Evolutionary conservation across 805 yeast species (phyloP).

Genomic region (Saccharomycopsis amapae): DNA sequence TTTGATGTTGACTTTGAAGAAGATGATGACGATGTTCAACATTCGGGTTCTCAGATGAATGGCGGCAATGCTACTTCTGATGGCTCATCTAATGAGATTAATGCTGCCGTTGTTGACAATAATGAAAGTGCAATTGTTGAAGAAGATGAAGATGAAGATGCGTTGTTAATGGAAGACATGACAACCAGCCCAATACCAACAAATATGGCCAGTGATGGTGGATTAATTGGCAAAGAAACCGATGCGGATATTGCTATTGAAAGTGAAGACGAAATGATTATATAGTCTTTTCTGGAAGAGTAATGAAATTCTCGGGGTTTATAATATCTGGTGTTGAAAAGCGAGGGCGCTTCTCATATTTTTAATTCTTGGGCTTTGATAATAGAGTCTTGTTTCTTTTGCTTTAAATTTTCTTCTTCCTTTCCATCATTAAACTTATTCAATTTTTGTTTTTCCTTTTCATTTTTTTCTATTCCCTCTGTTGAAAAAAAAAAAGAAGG

Average conservation of each 20-base stretch:
- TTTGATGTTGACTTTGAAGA: conserved; percentile 96
- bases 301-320: too few relatives aligned
- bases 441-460: too few relatives aligned
- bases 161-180: conserved; percentile 20
- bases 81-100: neutral
- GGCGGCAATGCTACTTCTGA: neutral
- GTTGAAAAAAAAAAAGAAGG: too few relatives aligned
- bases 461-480: too few relatives aligned
- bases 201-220: too few relatives aligned
- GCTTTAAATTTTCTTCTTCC: too few relatives aligned
- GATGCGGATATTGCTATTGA: conserved; percentile 10
- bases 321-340: too few relatives aligned
- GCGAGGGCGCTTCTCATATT: too few relatives aligned
- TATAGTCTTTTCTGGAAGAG: neutral
- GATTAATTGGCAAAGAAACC: neutral
- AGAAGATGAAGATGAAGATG: conserved; percentile 17
- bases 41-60: neutral
- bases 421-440: too few relatives aligned
- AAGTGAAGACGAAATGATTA: conserved; percentile 20
- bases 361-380: too few relatives aligned
- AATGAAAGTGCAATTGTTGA: neutral
- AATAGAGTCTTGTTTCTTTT: too few relatives aligned
- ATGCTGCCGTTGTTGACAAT: neutral
- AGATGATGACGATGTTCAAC: too few relatives aligned
- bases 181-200: conserved; percentile 7